Evolutionary conservation across 345 rosid genomes (phyloP), one percentile per base, ranked within the genome.

Genomic region (Syzygium grande): DNA sequence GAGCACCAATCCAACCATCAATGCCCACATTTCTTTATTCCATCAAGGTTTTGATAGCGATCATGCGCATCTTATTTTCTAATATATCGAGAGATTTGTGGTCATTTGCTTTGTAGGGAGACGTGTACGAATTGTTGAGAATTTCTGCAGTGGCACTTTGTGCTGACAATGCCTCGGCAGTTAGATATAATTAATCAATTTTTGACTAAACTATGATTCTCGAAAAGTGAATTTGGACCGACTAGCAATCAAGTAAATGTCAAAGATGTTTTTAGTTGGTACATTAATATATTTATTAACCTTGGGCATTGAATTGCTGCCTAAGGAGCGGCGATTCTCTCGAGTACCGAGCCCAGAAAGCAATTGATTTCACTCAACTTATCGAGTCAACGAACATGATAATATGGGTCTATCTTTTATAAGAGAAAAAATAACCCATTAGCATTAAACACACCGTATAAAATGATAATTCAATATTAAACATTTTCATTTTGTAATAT

Each of bases 401-500:
- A 73, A 10, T 5, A 5, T 27, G 9, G 30, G 9, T 61, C 9
- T 5, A 61, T 61, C 73, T 61, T 30, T n/a, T 13, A n/a, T n/a
- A 29, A 0, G 4, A 2, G 22, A 9, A 21, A 34, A 68, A 17
- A 34, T 29, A 65, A 23, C 7, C 1, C 7, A 16, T 4, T 0
- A 16, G 34, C n/a, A 9, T 34, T 15, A 61, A 8, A 3, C 1
- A 1, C 13, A 61, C 9, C 6, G 2, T n/a, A 27, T 13, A 13
- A 13, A 3, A n/a, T 61, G 11, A 2, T 5, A 14, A 52, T 52
- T 52, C 2, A 1, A 22, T 0, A 3, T 1, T 9, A 73, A 73
- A 19, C 1, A 0, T 38, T 73, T 19, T 1, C 0, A 2, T 10
- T 38, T 38, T 21, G 1, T 9, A 1, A 38, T 1, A 38, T 38